Base-by-base conservation (phyloP, 306 rosid species). In the Vicia faba region DNA sequence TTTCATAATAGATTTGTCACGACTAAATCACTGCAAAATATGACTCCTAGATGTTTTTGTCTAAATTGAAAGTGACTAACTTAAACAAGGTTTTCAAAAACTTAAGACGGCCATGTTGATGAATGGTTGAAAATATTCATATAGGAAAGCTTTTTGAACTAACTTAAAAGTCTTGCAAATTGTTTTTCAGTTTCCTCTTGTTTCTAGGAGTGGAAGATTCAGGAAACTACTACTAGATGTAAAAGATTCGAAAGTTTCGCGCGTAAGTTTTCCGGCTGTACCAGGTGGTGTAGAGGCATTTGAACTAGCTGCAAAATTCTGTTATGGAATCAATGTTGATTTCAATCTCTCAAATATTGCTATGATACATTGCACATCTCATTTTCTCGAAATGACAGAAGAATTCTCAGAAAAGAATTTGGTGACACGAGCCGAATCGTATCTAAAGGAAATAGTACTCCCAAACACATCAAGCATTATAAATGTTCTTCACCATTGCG, bases 211-310 rank as follows among this genome's bases (percentile, higher is more conserved):
- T 71, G 99, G 99, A 75, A 82, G 87, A 69, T 88, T 95, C 29
- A 82, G 95, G 61, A 95, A 86, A 73, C 50, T 90, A 33, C 64
- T 90, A 69, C 44, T 78, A 78, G 97, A 90, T 70, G 87, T 83
- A 8, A 93, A 90, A 85, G 98, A 93, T 63, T 79, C 95, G 1
- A 93, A 89, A 62, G 84, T 78, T 39, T 70, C 85, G 1, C 80
- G 92, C 46, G 58, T 90, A 75, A 78, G 75, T 74, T 86, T 90
- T 12, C 54, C 81, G 4, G 25, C 76, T 2, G 78, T 90, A 71
- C 99, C 99, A 2, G 99, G 99, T 2, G 99, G 97, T 31, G 66
- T 88, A 28, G 92, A 78, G 84, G 97, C 96, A 18, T 95, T 95
- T 66, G 99, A 95, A 68, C 72, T 86, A 36, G 95, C 95, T 40